These are phyloP conservation scores for Termitomyces sp. DNA, from an alignment of 768 basidiomycete species.

Conservation along the genomic window DNA sequence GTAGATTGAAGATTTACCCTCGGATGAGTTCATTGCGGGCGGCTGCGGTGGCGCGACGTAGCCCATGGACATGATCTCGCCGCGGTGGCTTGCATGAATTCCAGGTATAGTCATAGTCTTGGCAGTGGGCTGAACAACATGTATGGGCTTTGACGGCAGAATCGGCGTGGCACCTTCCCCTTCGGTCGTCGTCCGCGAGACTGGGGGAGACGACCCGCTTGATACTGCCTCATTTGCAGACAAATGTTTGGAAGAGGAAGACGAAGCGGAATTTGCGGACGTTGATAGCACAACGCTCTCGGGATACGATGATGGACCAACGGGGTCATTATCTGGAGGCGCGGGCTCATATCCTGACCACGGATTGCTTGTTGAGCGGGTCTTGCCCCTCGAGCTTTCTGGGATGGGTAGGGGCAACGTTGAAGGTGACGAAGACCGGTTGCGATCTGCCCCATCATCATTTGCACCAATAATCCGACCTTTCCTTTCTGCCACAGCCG, in stretches of 20 bases:
- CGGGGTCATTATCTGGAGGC: not conserved
- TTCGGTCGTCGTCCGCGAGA: conserved; percentile 34
- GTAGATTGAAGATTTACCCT: conserved; percentile 58
- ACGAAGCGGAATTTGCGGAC: conserved; percentile 19
- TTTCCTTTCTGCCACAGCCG: conserved; percentile 69
- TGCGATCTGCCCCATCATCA: conserved; percentile 23
- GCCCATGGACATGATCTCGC: conserved; percentile 84
- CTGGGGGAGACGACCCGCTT: conserved; percentile 30
- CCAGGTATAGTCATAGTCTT: conserved; percentile 86
- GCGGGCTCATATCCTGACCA: conserved; percentile 10
- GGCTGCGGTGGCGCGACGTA: conserved; percentile 53
- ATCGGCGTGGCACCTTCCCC: conserved; percentile 27
- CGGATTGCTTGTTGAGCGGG: conserved; percentile 21
- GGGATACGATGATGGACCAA: conserved; percentile 16
- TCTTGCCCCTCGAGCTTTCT: conserved; percentile 11
- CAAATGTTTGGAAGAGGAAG: conserved; percentile 23
- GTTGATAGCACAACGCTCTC: conserved; percentile 17
- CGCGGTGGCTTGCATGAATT: conserved; percentile 82
- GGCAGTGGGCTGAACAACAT: conserved; percentile 75
- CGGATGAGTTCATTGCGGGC: conserved; percentile 28
- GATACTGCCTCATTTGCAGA: conserved; percentile 8
- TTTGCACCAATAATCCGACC: conserved; percentile 34
- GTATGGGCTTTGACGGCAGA: conserved; percentile 40
- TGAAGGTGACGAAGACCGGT: conserved; percentile 21
- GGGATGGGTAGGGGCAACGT: conserved; percentile 19